Conservation (phyloP, 495 filamentous ascomycete species). For the Aspergillus wentii region DNA sequence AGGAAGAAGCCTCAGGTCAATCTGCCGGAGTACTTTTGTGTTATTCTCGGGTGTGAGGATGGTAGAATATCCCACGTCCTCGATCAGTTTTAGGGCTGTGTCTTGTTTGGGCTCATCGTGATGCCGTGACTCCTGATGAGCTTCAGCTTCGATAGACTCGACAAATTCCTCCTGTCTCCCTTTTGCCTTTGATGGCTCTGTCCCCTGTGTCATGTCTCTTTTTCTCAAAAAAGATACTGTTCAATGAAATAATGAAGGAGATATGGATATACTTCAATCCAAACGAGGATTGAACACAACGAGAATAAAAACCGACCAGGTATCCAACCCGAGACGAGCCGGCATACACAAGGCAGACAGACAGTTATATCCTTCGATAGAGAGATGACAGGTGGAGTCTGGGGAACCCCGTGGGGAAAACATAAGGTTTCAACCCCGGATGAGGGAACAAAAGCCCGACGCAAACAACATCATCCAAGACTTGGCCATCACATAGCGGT, state of each 20-base stretch:
- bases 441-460: slow-evolving; percentile 13
- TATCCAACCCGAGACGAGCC: no score
- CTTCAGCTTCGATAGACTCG: slow-evolving; percentile 26
- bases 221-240: no score
- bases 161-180: slow-evolving; percentile 30
- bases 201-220: slow-evolving; percentile 22
- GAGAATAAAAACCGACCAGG: no score
- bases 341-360: no score
- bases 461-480: no score
- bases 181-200: slow-evolving; percentile 15
- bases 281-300: no score
- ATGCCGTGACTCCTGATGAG: neutral
- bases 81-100: slow-evolving; percentile 40
- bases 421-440: slow-evolving; percentile 15
- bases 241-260: no score
- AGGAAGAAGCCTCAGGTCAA: slow-evolving; percentile 50
- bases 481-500: no score
- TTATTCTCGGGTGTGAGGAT: slow-evolving; percentile 51
- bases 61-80: slow-evolving; percentile 31
- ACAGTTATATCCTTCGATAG: no score
- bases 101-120: slow-evolving; percentile 25
- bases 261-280: no score
- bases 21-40: slow-evolving; percentile 44
- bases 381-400: no score
- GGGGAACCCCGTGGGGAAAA: slow-evolving; percentile 31